Evolutionary conservation across 2,329 filamentous ascomycete genomes (phyloP), one percentile per base, ranked within the genome.

Genomic region (Aspergillus alliaceus): DNA sequence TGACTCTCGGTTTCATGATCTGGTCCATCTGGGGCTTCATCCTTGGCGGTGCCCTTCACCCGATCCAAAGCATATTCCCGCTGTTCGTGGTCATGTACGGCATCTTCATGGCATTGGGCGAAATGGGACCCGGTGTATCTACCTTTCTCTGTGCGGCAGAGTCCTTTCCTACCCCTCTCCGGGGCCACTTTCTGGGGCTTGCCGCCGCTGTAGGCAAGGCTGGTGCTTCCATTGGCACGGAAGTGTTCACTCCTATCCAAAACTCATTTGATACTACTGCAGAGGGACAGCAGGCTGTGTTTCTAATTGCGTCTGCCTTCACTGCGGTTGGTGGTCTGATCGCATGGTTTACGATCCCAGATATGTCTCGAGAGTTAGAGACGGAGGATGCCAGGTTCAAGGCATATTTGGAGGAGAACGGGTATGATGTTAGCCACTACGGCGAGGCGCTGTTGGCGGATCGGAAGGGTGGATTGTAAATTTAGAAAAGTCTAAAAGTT

Each of bases 71-170:
- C 0, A 66, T 83, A 2, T 79, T 82, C 31, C 78, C 81, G 0
- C 72, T 83, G 0, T 83, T 84, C 54, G 67, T 84, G 0, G 76
- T 83, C 4, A 67, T 84, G 11, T 83, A 82, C 54, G 81, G 80
- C 1, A 70, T 83, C 46, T 82, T 83, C 63, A 66, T 79, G 29
- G 77, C 76, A 0, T 64, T 82, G 0, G 80, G 80, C 0, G 79
- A 83, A 58, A 76, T 83, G 49, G 81, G 81, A 0, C 81, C 81
- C 2, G 81, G 81, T 1, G 79, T 75, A 63, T 71, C 57, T 59
- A 77, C 63, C 27, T 70, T 73, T 40, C 62, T 75, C 15, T 68
- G 67, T 7, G 72, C 78, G 0, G 75, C 77, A 0, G 80, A 83
- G 57, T 79, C 74, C 25, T 83, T 82, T 66, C 79, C 80, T 0